phyloP scores from a whole-genome alignment of 2,329 filamentous ascomycete species.

The Emericellopsis cladophorae region DNA sequence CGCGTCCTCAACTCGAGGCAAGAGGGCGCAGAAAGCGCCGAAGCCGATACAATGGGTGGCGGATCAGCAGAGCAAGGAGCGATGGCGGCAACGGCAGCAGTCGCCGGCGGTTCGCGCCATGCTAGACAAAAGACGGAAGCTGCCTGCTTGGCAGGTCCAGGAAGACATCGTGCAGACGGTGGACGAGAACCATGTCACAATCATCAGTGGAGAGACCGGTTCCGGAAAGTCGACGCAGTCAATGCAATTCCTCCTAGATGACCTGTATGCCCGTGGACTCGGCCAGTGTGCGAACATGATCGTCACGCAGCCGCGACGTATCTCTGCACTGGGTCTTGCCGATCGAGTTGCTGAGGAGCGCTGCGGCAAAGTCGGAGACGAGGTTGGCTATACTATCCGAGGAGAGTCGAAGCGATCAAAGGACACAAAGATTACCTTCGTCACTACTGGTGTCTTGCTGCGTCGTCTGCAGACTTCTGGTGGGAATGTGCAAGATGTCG shows the following conservation, averaged over 20 bases:
- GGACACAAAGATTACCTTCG: constrained; percentile 82
- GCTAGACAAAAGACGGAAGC: constrained; percentile 54
- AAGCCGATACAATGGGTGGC: constrained; percentile 52
- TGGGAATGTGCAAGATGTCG: constrained; percentile 65
- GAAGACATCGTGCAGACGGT: constrained; percentile 69
- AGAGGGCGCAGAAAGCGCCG: constrained; percentile 29
- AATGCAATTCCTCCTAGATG: constrained; percentile 89
- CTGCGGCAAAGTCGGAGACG: constrained; percentile 67
- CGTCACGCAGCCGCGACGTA: constrained; percentile 88
- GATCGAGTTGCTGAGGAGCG: constrained; percentile 91
- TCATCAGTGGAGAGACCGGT: constrained; percentile 93
- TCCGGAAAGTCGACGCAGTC: constrained; percentile 96
- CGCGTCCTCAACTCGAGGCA: constrained; percentile 13
- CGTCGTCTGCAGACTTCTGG: constrained; percentile 84
- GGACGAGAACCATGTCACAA: constrained; percentile 70
- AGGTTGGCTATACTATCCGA: constrained; percentile 84
- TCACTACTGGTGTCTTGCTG: constrained; percentile 88
- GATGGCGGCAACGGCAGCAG: constrained; percentile 59
- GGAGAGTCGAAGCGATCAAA: constrained; percentile 69
- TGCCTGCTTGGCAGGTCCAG: constrained; percentile 81
- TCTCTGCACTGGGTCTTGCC: constrained; percentile 85
- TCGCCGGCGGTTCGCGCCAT: constrained; percentile 59
- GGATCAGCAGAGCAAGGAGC: constrained; percentile 45
- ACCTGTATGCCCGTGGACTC: constrained; percentile 65
- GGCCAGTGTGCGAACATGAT: constrained; percentile 78